phyloP scores from a whole-genome alignment of 169 alveolate species.

The Nephromyces sp. region DNA sequence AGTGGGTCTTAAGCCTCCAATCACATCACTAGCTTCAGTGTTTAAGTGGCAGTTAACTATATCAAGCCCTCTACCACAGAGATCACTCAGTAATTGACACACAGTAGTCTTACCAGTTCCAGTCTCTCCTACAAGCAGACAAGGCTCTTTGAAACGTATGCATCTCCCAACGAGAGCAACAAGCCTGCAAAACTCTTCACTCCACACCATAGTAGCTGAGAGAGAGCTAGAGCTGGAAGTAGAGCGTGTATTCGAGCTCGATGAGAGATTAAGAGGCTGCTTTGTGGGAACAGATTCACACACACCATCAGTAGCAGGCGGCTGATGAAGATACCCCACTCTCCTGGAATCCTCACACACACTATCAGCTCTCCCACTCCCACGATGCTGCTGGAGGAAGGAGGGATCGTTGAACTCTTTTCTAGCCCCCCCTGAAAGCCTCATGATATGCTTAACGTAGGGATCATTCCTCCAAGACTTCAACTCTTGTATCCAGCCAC shows the following conservation, averaged over 20 bases:
- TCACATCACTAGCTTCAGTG: constrained; percentile 91
- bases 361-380: too few relatives aligned
- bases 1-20: constrained; percentile 87
- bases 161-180: constrained; percentile 80
- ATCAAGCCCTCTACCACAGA: constrained; percentile 27
- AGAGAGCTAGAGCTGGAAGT: constrained; percentile 2
- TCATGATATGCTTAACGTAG: constrained; percentile 15
- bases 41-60: constrained; percentile 91
- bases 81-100: constrained; percentile 76
- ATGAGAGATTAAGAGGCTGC: background rate
- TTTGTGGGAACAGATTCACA: background rate
- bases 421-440: too few relatives aligned
- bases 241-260: background rate
- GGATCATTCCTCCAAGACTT: constrained; percentile 8
- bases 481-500: constrained; percentile 2
- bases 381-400: too few relatives aligned
- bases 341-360: too few relatives aligned
- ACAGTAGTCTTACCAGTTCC: constrained; percentile 98
- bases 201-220: constrained; percentile 38
- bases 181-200: constrained; percentile 55
- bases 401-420: too few relatives aligned
- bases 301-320: constrained; percentile 5
- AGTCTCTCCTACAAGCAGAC: constrained; percentile 97
- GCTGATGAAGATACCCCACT: too few relatives aligned
- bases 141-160: constrained; percentile 85